phyloP scores from a whole-genome alignment of 176 grass and related monocot genomes.

The Thalia dealbata region DNA sequence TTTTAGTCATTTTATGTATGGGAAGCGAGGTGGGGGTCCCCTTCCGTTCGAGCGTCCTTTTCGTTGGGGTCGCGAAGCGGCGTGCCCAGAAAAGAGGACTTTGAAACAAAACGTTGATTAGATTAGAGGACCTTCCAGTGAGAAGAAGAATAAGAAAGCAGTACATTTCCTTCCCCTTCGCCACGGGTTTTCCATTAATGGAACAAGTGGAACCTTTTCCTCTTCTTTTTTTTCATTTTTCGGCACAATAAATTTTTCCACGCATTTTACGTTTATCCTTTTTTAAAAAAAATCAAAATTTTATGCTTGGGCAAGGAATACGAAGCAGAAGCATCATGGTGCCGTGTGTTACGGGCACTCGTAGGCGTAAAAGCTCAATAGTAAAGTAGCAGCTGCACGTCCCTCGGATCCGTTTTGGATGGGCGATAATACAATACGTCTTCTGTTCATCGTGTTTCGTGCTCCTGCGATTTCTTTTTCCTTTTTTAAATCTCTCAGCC shows the following conservation, averaged over 20 bases:
- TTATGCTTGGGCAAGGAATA: neutral
- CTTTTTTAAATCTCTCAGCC: neutral
- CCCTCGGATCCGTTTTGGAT: constrained; percentile 4
- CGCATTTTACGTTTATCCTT: neutral
- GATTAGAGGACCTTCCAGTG: neutral
- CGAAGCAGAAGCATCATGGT: neutral
- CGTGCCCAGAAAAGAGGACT: neutral
- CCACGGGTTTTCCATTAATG: too few relatives aligned
- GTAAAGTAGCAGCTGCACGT: neutral
- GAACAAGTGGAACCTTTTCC: too few relatives aligned
- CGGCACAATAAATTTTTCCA: neutral
- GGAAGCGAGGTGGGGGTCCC: neutral
- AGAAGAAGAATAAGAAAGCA: neutral
- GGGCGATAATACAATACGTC: neutral
- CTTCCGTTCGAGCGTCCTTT: neutral
- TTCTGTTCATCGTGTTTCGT: neutral
- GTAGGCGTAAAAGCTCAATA: neutral
- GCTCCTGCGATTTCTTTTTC: neutral
- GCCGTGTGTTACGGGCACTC: neutral
- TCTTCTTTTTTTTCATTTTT: neutral
- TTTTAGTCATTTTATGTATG: neutral
- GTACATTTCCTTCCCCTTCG: neutral
- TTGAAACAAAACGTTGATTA: neutral
- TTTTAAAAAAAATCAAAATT: neutral
- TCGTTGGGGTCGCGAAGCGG: neutral